Evolutionary conservation across 2,329 filamentous ascomycete species (phyloP).

Genomic region (Colletotrichum coccodes): DNA sequence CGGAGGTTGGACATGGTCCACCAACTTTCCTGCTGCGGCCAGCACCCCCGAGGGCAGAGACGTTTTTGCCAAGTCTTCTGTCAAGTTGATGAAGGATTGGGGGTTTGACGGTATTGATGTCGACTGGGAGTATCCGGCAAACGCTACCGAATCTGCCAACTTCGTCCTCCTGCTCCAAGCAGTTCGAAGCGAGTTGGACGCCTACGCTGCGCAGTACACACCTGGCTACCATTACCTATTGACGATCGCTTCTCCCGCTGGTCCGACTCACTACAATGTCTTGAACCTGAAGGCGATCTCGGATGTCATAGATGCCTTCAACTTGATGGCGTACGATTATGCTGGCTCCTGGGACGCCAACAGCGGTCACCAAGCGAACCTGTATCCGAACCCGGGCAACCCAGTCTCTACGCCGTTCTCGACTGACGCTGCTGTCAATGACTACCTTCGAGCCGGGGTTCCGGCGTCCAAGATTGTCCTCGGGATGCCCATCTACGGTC

Average conservation of each 20-base stretch:
- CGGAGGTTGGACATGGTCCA: constrained; percentile 82
- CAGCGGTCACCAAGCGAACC: constrained; percentile 76
- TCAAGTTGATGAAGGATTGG: constrained; percentile 76
- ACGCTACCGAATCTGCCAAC: constrained; percentile 49
- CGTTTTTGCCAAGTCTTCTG: constrained; percentile 75
- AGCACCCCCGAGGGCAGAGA: constrained; percentile 69
- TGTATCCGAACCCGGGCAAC: constrained; percentile 65
- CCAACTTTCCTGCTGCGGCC: constrained; percentile 73
- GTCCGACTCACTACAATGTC: constrained; percentile 56
- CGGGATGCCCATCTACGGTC: constrained; percentile 83
- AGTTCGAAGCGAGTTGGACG: constrained; percentile 55
- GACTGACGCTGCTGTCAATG: constrained; percentile 71
- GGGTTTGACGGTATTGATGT: constrained; percentile 67
- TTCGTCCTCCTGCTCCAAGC: constrained; percentile 54
- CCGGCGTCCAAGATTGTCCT: constrained; percentile 73
- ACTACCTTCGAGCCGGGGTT: constrained; percentile 71
- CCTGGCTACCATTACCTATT: constrained; percentile 59
- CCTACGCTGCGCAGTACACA: constrained; percentile 49
- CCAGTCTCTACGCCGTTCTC: constrained; percentile 73
- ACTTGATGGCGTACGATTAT: constrained; percentile 77
- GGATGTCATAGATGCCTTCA: constrained; percentile 67
- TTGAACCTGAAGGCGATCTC: constrained; percentile 60
- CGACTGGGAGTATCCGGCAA: constrained; percentile 65
- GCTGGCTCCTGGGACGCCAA: constrained; percentile 73
- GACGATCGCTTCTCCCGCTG: constrained; percentile 62